Conservation (phyloP, 2,329 filamentous ascomycete genomes). For the Penicillium expansum region DNA sequence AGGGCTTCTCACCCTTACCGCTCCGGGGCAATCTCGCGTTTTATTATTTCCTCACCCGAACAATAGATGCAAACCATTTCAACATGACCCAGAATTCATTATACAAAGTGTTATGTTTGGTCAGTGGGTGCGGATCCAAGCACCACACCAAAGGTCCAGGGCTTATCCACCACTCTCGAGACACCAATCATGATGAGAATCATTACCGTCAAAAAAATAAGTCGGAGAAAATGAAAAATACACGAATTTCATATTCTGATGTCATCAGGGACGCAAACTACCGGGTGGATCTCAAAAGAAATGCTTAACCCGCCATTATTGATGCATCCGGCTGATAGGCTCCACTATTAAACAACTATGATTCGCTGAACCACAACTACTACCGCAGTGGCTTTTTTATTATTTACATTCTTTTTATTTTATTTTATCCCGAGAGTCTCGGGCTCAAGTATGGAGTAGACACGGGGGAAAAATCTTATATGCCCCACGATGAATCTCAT, state of each 20-base stretch:
- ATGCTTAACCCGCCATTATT: constrained; percentile 35
- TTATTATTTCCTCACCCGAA: not conserved
- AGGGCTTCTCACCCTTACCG: not conserved
- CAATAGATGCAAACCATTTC: not conserved
- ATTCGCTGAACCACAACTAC: constrained; percentile 13
- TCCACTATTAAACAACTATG: constrained; percentile 19
- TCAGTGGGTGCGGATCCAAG: not conserved
- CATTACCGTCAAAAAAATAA: not conserved
- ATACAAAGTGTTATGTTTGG: not conserved
- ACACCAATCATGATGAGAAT: not conserved
- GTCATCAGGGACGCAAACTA: constrained; percentile 25
- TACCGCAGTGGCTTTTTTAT: not conserved
- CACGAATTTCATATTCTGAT: constrained; percentile 15
- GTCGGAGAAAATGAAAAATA: not conserved
- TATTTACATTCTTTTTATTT: not conserved
- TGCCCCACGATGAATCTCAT: constrained; percentile 24
- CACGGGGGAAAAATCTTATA: constrained; percentile 10
- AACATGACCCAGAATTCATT: not conserved
- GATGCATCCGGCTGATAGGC: constrained; percentile 28
- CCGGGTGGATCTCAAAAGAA: constrained; percentile 15
- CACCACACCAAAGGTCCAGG: not conserved
- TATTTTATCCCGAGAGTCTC: not conserved
- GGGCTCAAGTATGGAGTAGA: not conserved
- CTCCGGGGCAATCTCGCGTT: not conserved
- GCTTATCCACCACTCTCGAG: not conserved